Conservation (phyloP, 192 early-diverging fungal genomes). For the Cladochytrium replicatum region DNA sequence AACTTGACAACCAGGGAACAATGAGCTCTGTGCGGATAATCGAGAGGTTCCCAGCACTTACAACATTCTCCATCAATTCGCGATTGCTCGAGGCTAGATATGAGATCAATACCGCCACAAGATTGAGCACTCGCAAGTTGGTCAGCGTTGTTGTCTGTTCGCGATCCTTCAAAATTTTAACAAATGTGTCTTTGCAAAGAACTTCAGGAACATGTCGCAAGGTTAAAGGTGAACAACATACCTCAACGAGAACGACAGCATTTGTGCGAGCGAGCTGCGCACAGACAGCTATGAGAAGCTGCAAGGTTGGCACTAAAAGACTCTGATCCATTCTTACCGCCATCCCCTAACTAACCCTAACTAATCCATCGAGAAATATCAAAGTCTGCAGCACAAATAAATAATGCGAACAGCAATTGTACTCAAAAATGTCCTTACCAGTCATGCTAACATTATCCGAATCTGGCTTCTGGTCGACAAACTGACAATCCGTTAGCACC, state of each 20-base stretch:
- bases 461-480: constrained; percentile 62
- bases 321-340: constrained; percentile 48
- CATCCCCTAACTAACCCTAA: too few relatives aligned
- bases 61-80: constrained; percentile 9
- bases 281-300: constrained; percentile 45
- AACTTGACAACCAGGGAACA: constrained; percentile 13
- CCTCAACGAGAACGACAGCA: constrained; percentile 28
- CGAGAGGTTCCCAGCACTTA: constrained; percentile 1
- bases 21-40: too few relatives aligned
- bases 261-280: constrained; percentile 29
- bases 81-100: constrained; percentile 2
- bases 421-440: constrained; percentile 8
- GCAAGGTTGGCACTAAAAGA: constrained; percentile 50
- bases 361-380: background rate
- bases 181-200: constrained; percentile 43
- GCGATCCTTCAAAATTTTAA: constrained; percentile 44
- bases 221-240: constrained; percentile 19
- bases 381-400: constrained; percentile 2
- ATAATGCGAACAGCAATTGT: background rate
- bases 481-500: constrained; percentile 57
- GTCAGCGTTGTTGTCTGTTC: constrained; percentile 23
- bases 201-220: constrained; percentile 14
- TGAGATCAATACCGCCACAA: background rate
- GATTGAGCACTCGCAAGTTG: constrained; percentile 36
- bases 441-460: constrained; percentile 24